Base-by-base conservation (phyloP, 768 basidiomycete genomes). In the Psilocybe tampanensis region DNA sequence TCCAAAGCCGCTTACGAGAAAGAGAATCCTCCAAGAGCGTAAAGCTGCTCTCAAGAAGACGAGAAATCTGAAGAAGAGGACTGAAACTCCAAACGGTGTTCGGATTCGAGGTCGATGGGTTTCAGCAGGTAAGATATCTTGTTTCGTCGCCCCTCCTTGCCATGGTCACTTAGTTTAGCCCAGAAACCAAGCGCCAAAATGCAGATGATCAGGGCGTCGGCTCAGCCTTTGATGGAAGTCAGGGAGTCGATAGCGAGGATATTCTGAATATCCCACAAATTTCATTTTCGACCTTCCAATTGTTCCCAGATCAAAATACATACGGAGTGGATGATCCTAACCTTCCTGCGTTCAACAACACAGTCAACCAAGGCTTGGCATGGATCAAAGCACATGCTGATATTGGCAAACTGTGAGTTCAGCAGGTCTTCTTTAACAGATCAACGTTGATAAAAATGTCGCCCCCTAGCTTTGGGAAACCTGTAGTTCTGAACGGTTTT, bases 271-370 rank as follows among this genome's bases (percentile, higher is more conserved):
- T 85, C 55, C 82, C 83, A 0, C 39, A 79, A 11, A 82, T 89
- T 58, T 80, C 78, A 6, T 87, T 86, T 61, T 72, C 77, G 29
- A 75, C 83, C 17, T 86, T 86, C 76, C 85, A 82, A 55, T 60
- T 88, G 22, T 88, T 89, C 78, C 87, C 88, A 18, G 86, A 90
- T 64, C 88, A 89, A 66, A 77, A 82, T 58, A 66, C 69, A 34
- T 88, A 87, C 61, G 80, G 72, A 26, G 55, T 76, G 21, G 63
- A 68, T 23, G 83, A 86, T 65, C 79, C 82, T 15, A 76, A 72
- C 57, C 67, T 83, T 49, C 70, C 80, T 42, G 60, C 78, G 9
- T 84, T 81, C 69, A 79, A 85, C 58, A 80, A 84, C 56, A 79
- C 75, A 0, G 64, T 88, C 34, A 70, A 82, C 57, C 66, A 65